Base-by-base conservation (phyloP, 306 rosid genomes). In the Malus orientalis region DNA sequence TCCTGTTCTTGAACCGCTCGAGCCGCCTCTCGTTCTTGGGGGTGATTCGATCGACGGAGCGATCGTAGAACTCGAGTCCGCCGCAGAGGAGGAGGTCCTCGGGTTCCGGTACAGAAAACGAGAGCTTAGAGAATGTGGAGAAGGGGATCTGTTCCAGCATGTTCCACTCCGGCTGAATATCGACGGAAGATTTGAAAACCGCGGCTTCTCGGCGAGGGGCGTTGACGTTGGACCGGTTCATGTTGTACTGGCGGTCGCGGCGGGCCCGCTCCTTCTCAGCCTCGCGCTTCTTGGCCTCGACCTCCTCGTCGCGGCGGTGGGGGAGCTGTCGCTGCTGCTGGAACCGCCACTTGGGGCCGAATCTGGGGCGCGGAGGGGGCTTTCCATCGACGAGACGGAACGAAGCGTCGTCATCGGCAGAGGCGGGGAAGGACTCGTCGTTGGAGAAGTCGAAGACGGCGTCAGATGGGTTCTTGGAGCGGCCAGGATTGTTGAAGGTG, bases 121-220 rank as follows among this genome's bases (percentile, higher is more conserved):
- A 94, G 19, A 94, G 95, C 85, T 94, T 94, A 0, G 97, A 90
- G 89, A 94, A 90, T 4, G 97, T 90, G 11, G 95, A 89, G 81
- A 94, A 94, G 0, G 96, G 97, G 73, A 94, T 92, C 89, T 94
- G 97, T 8, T 94, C 98, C 2, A 88, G 93, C 96, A 92, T 94
- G 74, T 92, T 92, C 98, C 98, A 94, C 36, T 94, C 96, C 0
- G 97, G 98, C 32, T 94, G 98, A 29, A 94, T 93, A 23, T 93
- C 98, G 1, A 93, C 97, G 0, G 98, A 93, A 1, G 98, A 93
- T 51, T 93, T 93, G 78, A 85, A 86, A 0, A 93, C 93, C 0
- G 98, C 97, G 1, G 98, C 93, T 66, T 93, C 98, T 3, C 98
- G 98, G 9, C 97, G 94, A 0, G 71, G 72, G 1, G 27, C 23